These are phyloP conservation scores for Tuber brumale DNA, from an alignment of 495 filamentous ascomycete genomes.

Conservation along the genomic window DNA sequence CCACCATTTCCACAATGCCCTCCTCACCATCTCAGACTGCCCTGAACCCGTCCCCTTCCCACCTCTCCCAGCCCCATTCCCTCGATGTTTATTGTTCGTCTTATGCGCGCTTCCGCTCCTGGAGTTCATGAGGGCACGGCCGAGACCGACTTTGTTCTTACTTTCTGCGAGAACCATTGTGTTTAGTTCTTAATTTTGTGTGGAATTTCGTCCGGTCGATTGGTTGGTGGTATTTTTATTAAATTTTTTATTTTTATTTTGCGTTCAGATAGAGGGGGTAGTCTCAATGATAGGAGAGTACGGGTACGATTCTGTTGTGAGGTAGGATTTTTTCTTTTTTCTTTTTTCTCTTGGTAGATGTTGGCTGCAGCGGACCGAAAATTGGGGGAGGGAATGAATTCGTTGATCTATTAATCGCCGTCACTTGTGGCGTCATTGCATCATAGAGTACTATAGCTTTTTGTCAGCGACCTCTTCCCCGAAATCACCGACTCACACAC, in stretches of 20 bases:
- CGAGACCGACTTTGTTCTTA: conserved; percentile 88
- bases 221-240: not conserved
- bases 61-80: conserved; percentile 10
- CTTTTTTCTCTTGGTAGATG: not conserved
- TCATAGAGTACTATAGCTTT: not conserved
- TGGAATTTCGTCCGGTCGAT: not conserved
- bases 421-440: not conserved
- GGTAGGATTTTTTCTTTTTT: not conserved
- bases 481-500: not conserved
- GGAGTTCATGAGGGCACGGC: conserved; percentile 47
- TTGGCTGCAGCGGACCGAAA: not conserved
- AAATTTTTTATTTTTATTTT: not conserved
- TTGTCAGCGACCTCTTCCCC: conserved; percentile 27
- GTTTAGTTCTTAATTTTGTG: conserved; percentile 20
- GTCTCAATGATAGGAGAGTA: not conserved
- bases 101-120: conserved; percentile 17
- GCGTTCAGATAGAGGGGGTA: not conserved
- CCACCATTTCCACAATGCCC: not conserved
- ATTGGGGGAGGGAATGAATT: not conserved
- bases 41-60: conserved; percentile 17
- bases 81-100: conserved; percentile 26
- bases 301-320: not conserved
- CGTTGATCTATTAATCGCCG: conserved; percentile 17
- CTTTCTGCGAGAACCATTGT: conserved; percentile 92
- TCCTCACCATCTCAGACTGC: conserved; percentile 17